Evolutionary conservation across 1,284 basidiomycete genomes (phyloP).

Genomic region (Chalciporus piperatoides): DNA sequence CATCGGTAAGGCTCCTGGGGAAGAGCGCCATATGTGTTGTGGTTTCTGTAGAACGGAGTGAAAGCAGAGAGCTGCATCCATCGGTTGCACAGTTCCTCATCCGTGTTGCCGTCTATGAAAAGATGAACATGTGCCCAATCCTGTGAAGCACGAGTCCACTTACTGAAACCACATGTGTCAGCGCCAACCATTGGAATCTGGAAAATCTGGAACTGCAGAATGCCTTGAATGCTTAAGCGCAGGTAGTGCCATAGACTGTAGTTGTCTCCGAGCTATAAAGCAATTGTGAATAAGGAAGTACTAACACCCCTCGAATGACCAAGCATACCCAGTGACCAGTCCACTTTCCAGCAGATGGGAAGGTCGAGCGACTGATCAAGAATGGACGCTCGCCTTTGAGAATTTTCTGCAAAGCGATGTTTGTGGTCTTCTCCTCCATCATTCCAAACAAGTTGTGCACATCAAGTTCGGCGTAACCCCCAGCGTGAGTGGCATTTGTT

Average conservation of each 20-base stretch:
- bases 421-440: slow-evolving; percentile 38
- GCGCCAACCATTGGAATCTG: slow-evolving; percentile 76
- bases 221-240: slow-evolving; percentile 56
- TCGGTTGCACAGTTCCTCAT: slow-evolving; percentile 78
- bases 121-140: slow-evolving; percentile 6
- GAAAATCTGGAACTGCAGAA: slow-evolving; percentile 74
- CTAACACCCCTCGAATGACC: neutral
- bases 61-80: slow-evolving; percentile 82
- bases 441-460: slow-evolving; percentile 43
- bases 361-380: slow-evolving; percentile 43
- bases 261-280: slow-evolving; percentile 65
- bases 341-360: slow-evolving; percentile 63
- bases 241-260: slow-evolving; percentile 64
- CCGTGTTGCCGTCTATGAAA: slow-evolving; percentile 58
- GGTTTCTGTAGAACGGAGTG: slow-evolving; percentile 70
- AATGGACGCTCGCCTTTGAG: slow-evolving; percentile 40
- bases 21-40: slow-evolving; percentile 57
- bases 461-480: slow-evolving; percentile 38
- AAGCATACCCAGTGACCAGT: slow-evolving; percentile 53
- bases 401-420: slow-evolving; percentile 33
- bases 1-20: slow-evolving; percentile 74
- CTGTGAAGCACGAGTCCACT: slow-evolving; percentile 18
- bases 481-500: slow-evolving; percentile 40
- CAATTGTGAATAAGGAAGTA: neutral
- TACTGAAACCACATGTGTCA: slow-evolving; percentile 66